These are phyloP conservation scores for Pseudophaeomoniella oleicola DNA, from an alignment of 2,329 filamentous ascomycete species.

Conservation along the genomic window DNA sequence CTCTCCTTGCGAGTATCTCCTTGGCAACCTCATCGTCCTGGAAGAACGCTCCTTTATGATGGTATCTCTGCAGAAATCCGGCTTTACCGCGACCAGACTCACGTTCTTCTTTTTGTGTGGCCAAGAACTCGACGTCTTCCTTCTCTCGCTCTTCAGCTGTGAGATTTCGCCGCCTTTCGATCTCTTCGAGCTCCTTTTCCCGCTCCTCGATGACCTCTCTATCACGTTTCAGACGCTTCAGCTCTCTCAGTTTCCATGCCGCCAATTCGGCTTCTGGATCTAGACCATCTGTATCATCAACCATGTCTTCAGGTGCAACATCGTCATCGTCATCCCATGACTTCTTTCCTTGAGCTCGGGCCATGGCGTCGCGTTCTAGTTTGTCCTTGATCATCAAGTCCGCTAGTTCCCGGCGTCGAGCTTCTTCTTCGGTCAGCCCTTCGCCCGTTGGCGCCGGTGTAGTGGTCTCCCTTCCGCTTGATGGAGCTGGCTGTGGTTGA, in stretches of 20 bases:
- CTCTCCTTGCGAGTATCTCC: conserved; percentile 61
- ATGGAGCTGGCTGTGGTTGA: conserved; percentile 3
- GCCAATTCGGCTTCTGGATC: conserved; percentile 81
- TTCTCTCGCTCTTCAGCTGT: conserved; percentile 72
- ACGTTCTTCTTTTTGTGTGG: conserved; percentile 61
- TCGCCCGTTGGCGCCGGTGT: conserved; percentile 12
- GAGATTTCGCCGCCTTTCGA: conserved; percentile 75
- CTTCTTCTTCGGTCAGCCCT: conserved; percentile 32
- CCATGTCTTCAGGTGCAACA: conserved; percentile 54
- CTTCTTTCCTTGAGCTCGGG: conserved; percentile 60
- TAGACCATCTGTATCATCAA: conserved; percentile 77
- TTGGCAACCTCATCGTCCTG: conserved; percentile 58
- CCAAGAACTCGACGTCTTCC: conserved; percentile 69
- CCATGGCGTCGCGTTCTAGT: conserved; percentile 65
- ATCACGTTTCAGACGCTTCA: conserved; percentile 76
- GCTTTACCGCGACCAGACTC: conserved; percentile 66
- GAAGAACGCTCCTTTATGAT: conserved; percentile 94
- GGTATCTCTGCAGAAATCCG: conserved; percentile 88
- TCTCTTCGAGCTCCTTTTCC: conserved; percentile 75
- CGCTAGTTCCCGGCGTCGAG: conserved; percentile 53
- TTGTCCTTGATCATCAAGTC: conserved; percentile 80
- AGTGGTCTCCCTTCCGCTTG: background rate
- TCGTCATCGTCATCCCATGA: conserved; percentile 63
- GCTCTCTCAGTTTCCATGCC: conserved; percentile 85
- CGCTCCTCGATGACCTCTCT: conserved; percentile 69